These are phyloP conservation scores for Sporothrix brasiliensis DNA, from an alignment of 2,329 filamentous ascomycete genomes.

Conservation along the genomic window DNA sequence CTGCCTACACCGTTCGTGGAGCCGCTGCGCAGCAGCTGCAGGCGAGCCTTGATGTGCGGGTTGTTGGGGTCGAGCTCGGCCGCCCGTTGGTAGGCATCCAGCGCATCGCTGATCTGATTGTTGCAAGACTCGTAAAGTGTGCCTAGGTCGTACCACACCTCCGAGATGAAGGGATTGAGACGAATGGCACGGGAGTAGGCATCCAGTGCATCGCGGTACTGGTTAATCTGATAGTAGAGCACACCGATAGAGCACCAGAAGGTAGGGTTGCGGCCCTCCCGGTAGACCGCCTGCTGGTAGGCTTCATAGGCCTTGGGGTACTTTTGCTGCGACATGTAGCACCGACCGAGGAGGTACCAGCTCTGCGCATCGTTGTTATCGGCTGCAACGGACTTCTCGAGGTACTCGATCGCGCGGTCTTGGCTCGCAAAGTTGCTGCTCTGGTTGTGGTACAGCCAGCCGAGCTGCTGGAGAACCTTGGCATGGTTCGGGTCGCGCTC, in stretches of 20 bases:
- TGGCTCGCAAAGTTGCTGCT: constrained; percentile 89
- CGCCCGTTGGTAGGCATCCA: constrained; percentile 93
- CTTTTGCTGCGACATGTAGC: constrained; percentile 99
- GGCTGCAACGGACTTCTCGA: constrained; percentile 90
- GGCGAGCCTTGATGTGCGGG: constrained; percentile 91
- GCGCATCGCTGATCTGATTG: constrained; percentile 94
- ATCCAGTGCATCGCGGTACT: constrained; percentile 96
- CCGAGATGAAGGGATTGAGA: constrained; percentile 95
- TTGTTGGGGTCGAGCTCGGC: constrained; percentile 92
- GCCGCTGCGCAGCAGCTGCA: constrained; percentile 84
- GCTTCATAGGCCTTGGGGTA: constrained; percentile 98
- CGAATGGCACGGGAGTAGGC: constrained; percentile 96
- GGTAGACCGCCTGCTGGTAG: constrained; percentile 97
- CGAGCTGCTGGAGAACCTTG: constrained; percentile 96
- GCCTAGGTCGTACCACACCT: constrained; percentile 98
- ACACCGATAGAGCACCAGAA: constrained; percentile 99
- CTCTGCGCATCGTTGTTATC: constrained; percentile 95
- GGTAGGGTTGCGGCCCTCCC: constrained; percentile 94
- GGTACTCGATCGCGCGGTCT: constrained; percentile 93
- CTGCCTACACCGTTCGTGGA: constrained; percentile 71
- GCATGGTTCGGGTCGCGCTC: constrained; percentile 95
- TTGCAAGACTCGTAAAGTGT: constrained; percentile 98
- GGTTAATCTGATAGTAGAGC: constrained; percentile 98
- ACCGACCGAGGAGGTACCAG: constrained; percentile 96
- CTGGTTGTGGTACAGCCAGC: constrained; percentile 97